Percentiles rank a stretch among this genome's conserved stretches.
Conservation (phyloP, 2,329 filamentous ascomycete species). For the Biscogniauxia marginata region DNA sequence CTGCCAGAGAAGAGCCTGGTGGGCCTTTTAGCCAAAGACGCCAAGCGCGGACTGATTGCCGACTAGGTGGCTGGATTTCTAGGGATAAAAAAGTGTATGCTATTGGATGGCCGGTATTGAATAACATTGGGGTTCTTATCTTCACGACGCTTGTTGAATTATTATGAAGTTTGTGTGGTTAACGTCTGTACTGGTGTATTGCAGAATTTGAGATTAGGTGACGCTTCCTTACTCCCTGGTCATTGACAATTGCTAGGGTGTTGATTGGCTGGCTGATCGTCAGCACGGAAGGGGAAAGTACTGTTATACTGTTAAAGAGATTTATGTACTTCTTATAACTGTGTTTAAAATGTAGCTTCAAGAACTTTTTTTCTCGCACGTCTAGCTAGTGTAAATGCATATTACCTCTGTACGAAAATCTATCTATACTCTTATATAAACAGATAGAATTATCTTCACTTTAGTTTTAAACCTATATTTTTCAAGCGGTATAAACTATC, state of each 20-base stretch:
- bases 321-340: too few species aligned
- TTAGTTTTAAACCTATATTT: too few species aligned
- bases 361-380: too few species aligned
- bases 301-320: too few species aligned
- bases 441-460: too few species aligned
- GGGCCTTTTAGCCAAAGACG: constrained; percentile 58
- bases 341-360: too few species aligned
- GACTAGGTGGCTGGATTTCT: background rate
- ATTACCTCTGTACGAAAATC: too few species aligned
- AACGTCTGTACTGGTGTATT: background rate
- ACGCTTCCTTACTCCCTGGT: background rate
- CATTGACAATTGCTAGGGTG: background rate
- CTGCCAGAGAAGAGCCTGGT: constrained; percentile 49
- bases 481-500: too few species aligned
- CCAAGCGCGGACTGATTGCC: constrained; percentile 52
- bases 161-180: background rate
- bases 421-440: too few species aligned
- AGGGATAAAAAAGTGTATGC: constrained; percentile 1
- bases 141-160: background rate
- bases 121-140: background rate
- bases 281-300: too few species aligned
- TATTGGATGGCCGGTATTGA: background rate
- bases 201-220: background rate
- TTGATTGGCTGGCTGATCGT: too few species aligned
- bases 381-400: too few species aligned